Base-by-base conservation (phyloP, 2,329 filamentous ascomycete species). In the Aureobasidium lini region DNA sequence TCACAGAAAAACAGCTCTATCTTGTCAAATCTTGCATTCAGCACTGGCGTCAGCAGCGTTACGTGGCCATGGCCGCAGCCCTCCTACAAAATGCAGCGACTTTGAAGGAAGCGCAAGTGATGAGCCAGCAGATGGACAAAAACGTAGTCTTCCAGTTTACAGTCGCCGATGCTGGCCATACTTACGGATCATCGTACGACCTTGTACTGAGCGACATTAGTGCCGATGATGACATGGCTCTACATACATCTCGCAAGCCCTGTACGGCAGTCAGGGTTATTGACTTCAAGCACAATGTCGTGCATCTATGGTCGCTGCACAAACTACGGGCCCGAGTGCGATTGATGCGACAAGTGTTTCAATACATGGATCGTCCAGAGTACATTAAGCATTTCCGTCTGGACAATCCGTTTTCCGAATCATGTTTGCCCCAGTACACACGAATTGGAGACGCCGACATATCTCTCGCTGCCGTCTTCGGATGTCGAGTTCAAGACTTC, bases 121-220 rank as follows among this genome's bases (percentile, higher is more conserved):
- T 99, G 90, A 95, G 92, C 76, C 93, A 96, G 66, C 90, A 95
- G 67, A 88, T 99, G 77, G 89, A 94, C 66, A 94, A 96, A 71
- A 85, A 85, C 64, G 89, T 96, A 8, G 87, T 93, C 18, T 97
- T 99, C 71, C 94, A 99, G 72, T 99, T 97, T 70, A 88, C 90
- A 11, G 86, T 96, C 59, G 85, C 97, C 34, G 93, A 96, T 67
- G 79, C 88, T 63, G 94, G 94, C 1, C 92, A 99, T 68, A 86
- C 85, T 23, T 82, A 95, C 65, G 92, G 88, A 66, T 99, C 94
- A 3, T 95, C 92, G 0, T 99, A 99, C 73, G 94, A 99, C 72
- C 87, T 99, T 75, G 91, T 97, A 3, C 80, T 99, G 43, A 96
- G 95, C 68, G 93, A 90, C 18, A 85, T 96, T 43, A 87, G 88